Evolutionary conservation across 1,284 basidiomycete species (phyloP), one percentile per base, ranked within the genome.

Genomic region (Cutaneotrichosporon sp.): DNA sequence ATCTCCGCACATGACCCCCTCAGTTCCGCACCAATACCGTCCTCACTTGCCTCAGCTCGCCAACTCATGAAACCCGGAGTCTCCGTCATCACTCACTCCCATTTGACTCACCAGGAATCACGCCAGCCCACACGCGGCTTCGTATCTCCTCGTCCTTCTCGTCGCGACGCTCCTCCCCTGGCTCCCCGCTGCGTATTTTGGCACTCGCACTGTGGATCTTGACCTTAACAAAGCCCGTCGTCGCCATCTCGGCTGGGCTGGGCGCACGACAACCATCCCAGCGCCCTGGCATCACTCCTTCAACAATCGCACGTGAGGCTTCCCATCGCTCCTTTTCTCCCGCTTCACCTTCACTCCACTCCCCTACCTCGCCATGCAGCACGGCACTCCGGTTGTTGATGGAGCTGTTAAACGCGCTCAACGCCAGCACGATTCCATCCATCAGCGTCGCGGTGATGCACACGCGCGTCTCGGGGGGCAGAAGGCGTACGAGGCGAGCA

Each of bases 331-430:
- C 34, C 11, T 32, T 42, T 2, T 53, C 38, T 5, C 38, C 49
- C 7, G 50, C 60, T 7, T 42, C 40, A n/a, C 57, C 64, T 7
- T 51, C 40, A n/a, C 58, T 63, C 58, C 72, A 66, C 18, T 68
- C 68, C 10, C 66, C 56, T 0, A 69, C 69, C 16, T 69, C 69
- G 26, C 75, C 74, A 52, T 77, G 75, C 0, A 72, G 63, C 21
- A 77, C 70, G 2, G 73, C 74, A 22, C 63, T 64, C 47, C 75
- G 73, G 64, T 76, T 73, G 63, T 75, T 74, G 61, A 75, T 68
- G 22, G 65, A 65, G 61, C 69, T 65, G 46, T 69, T 60, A 51
- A 72, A 75, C 18, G 68, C 69, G 9, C 65, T 69, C n/a, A 77
- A 66, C 21, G 71, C 69, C 14, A 77, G 68, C 36, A 73, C 73